These are phyloP conservation scores for Mycena albidolilacea DNA, from an alignment of 768 basidiomycete genomes.

Conservation along the genomic window DNA sequence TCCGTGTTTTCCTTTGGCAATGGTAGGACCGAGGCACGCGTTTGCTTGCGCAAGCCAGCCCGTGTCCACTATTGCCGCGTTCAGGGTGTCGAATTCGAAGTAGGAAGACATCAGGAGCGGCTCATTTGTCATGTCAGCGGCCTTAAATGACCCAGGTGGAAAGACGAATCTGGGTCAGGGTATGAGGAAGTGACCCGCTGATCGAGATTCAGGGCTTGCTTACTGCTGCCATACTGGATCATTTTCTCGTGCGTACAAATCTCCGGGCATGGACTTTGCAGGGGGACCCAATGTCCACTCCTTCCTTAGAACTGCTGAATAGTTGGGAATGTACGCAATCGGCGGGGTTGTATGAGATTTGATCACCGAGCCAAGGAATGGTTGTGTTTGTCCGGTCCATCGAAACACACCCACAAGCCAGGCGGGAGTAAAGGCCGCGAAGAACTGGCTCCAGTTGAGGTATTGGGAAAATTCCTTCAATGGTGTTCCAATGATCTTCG, in stretches of 20 bases:
- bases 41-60: conserved; percentile 20
- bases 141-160: neutral
- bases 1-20: neutral
- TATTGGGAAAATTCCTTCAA: no score
- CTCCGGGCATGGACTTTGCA: neutral
- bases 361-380: neutral
- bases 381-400: neutral
- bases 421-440: neutral
- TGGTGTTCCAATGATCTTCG: no score
- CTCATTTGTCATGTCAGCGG: neutral
- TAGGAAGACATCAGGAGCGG: neutral
- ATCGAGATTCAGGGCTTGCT: neutral
- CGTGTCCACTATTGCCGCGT: neutral
- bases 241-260: neutral
- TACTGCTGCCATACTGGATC: neutral
- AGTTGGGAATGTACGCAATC: neutral
- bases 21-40: neutral
- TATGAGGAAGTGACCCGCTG: neutral
- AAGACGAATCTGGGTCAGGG: neutral
- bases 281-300: neutral
- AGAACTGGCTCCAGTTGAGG: neutral
- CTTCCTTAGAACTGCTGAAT: neutral
- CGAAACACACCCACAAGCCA: neutral
- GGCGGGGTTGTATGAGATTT: neutral
- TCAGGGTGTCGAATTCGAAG: neutral